Conservation (phyloP, 805 yeast genomes). For the Blastobotrys attinorum region DNA sequence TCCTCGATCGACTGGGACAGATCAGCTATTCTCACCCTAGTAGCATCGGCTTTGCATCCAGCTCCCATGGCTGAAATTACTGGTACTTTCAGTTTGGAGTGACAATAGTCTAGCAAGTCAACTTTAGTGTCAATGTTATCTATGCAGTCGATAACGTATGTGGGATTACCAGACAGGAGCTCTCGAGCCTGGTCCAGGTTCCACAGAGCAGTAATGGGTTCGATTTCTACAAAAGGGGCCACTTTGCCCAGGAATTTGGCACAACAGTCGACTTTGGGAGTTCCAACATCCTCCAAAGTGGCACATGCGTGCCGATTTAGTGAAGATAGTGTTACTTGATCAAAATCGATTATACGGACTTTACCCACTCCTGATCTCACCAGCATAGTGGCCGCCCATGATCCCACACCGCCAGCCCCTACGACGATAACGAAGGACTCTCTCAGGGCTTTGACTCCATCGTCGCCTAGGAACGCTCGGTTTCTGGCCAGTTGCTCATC, state of each 20-base stretch:
- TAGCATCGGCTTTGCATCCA: slow-evolving; percentile 91
- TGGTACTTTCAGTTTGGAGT: slow-evolving; percentile 43
- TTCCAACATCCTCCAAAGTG: slow-evolving; percentile 83
- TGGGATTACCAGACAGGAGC: slow-evolving; percentile 53
- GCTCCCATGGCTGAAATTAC: slow-evolving; percentile 95
- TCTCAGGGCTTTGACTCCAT: slow-evolving; percentile 70
- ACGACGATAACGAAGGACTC: slow-evolving; percentile 65
- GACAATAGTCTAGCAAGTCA: slow-evolving; percentile 71
- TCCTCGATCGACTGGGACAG: slow-evolving; percentile 88
- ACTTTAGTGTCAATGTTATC: slow-evolving; percentile 97
- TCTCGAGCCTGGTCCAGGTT: slow-evolving; percentile 45
- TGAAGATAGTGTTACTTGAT: slow-evolving; percentile 89
- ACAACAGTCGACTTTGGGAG: slow-evolving; percentile 77
- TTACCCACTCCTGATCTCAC: slow-evolving; percentile 83
- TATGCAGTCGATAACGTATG: slow-evolving; percentile 86
- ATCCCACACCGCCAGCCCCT: slow-evolving; percentile 99
- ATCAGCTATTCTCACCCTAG: slow-evolving; percentile 84
- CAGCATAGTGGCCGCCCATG: slow-evolving; percentile 71
- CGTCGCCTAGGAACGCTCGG: slow-evolving; percentile 83
- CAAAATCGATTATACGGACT: slow-evolving; percentile 82
- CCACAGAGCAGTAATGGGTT: slow-evolving; percentile 74
- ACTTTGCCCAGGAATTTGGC: slow-evolving; percentile 57
- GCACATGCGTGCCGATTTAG: slow-evolving; percentile 95
- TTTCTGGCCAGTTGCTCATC: slow-evolving; percentile 91
- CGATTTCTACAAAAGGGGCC: slow-evolving; percentile 92